phyloP scores from a whole-genome alignment of 1,139 yeast species.

The Yamadazyma diddensiae region DNA sequence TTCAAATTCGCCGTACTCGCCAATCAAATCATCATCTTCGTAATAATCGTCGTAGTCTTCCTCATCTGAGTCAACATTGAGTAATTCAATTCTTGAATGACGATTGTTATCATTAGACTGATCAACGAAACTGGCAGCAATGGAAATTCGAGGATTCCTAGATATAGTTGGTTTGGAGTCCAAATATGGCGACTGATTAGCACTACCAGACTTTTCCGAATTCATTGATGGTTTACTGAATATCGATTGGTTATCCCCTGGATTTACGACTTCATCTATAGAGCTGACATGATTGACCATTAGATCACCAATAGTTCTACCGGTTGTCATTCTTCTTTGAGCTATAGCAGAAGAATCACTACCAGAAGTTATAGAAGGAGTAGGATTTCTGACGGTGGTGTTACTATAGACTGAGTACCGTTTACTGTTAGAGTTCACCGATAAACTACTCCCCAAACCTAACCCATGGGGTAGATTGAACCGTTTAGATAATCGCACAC shows the following conservation, averaged over 20 bases:
- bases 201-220: constrained; percentile 15
- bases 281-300: constrained; percentile 58
- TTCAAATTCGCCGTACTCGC: constrained; percentile 13
- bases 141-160: constrained; percentile 26
- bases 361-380: constrained; percentile 22
- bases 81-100: constrained; percentile 48
- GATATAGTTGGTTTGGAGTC: constrained; percentile 5
- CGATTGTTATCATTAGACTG: constrained; percentile 28
- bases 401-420: constrained; percentile 24
- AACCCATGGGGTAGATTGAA: constrained; percentile 26
- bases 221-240: constrained; percentile 23
- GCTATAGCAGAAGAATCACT: constrained; percentile 15
- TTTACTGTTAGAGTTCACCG: constrained; percentile 17
- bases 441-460: constrained; percentile 20
- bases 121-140: constrained; percentile 33
- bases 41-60: constrained; percentile 25
- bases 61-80: constrained; percentile 41
- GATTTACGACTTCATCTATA: constrained; percentile 52
- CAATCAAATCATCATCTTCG: constrained; percentile 15
- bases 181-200: constrained; percentile 8
- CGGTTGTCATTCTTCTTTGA: constrained; percentile 17
- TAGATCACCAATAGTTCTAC: constrained; percentile 64
- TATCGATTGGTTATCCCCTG: constrained; percentile 21
- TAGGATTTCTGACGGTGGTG: constrained; percentile 17
- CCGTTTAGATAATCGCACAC: constrained; percentile 55